Base-by-base conservation (phyloP, 805 yeast species). In the Blastobotrys peoriensis region DNA sequence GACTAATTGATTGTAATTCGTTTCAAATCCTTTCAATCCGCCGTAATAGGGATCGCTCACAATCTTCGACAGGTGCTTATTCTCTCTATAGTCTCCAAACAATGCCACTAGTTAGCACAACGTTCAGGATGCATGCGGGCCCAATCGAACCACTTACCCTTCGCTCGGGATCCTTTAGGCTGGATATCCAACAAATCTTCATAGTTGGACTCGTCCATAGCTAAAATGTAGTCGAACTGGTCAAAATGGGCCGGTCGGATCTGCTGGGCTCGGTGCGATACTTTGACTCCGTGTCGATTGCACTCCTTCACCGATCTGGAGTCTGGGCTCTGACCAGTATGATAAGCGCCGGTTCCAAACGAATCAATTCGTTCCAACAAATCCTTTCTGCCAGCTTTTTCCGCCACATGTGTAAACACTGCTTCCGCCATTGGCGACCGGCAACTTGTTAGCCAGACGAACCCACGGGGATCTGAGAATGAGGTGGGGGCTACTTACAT, bases 341-440 rank as follows among this genome's bases (percentile, higher is more conserved):
- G 97, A 68, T 80, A 91, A 1, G 82, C 83, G 6, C 85, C 79
- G 0, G 97, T 87, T 13, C 97, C 98, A 63, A 81, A 89, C 0
- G 96, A 87, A 58, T 89, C 96, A 25, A 87, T 81, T 15, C 59
- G 59, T 0, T 66, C 59, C 49, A 88, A 76, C n/a, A 59, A 59
- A 15, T 60, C 63, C 27, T 49, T 57, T 22, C 68, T 51, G 0
- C 81, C 81, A 17, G 65, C 62, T 36, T 75, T 60, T 36, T 76
- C 62, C 6, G 86, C 94, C 13, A 69, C 67, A 47, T 85, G 78
- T 39, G 69, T 71, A 65, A 89, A 87, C 1, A 88, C 86, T 0
- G 96, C 96, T 60, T 91, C 97, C 0, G 98, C 97, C 98, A 89
- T 91, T 10, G 98, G 98, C 2, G 96, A 87, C 40, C 97, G 89